These are phyloP conservation scores for Ogataea siamensis DNA, from an alignment of 805 yeast genomes.

Conservation along the genomic window DNA sequence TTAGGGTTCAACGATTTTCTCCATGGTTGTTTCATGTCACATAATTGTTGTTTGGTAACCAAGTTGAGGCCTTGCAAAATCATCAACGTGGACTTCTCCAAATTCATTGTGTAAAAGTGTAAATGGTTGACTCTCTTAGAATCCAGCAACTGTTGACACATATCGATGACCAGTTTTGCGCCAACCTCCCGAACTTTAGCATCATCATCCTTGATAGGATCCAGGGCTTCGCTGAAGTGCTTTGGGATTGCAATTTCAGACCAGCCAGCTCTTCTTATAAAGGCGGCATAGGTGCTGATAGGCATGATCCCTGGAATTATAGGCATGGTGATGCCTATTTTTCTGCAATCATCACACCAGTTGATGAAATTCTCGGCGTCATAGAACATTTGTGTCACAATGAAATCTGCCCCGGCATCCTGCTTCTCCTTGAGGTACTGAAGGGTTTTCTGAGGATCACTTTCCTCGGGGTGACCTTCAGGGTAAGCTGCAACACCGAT, in stretches of 20 bases:
- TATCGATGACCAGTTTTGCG: slow-evolving; percentile 72
- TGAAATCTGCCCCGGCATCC: slow-evolving; percentile 92
- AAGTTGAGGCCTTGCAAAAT: slow-evolving; percentile 72
- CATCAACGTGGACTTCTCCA: slow-evolving; percentile 89
- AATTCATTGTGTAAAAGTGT: slow-evolving; percentile 96
- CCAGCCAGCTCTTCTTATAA: slow-evolving; percentile 93
- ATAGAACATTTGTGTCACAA: slow-evolving; percentile 96
- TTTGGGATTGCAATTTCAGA: slow-evolving; percentile 80
- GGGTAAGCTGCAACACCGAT: slow-evolving; percentile 98
- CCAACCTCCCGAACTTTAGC: slow-evolving; percentile 83
- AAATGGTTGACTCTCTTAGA: slow-evolving; percentile 78
- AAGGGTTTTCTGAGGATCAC: slow-evolving; percentile 50
- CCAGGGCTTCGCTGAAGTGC: slow-evolving; percentile 64
- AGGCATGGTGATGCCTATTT: slow-evolving; percentile 74
- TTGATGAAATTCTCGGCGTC: slow-evolving; percentile 80
- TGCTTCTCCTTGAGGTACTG: slow-evolving; percentile 77
- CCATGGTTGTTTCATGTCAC: slow-evolving; percentile 63
- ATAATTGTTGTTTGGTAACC: slow-evolving; percentile 30
- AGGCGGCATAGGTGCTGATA: slow-evolving; percentile 89
- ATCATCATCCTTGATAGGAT: slow-evolving; percentile 88
- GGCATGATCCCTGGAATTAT: slow-evolving; percentile 99
- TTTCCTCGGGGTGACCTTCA: slow-evolving; percentile 94
- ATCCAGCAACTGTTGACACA: slow-evolving; percentile 73
- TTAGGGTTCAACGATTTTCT: slow-evolving; percentile 81
- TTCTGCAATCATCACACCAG: slow-evolving; percentile 77